A percentile compares a stretch with the other conserved stretches of the same genome.
These are phyloP conservation scores for Aspergillus nanangensis DNA, from an alignment of 495 filamentous ascomycete species.

Conservation along the genomic window DNA sequence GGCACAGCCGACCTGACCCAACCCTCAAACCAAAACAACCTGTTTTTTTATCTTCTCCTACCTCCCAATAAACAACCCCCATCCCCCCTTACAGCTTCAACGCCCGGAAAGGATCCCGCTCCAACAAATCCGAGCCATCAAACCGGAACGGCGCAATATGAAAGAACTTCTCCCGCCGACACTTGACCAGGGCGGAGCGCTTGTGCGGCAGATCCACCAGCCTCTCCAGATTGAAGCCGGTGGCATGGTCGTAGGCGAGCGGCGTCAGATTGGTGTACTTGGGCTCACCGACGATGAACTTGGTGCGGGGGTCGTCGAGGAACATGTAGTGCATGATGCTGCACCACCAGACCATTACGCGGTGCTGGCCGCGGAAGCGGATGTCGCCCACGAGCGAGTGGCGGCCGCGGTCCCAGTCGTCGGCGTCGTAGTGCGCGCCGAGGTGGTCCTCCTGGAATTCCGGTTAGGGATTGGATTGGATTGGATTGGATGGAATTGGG, in stretches of 20 bases:
- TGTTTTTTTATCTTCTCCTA: no score
- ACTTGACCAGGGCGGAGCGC: slow-evolving; percentile 50
- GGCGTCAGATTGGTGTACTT: slow-evolving; percentile 52
- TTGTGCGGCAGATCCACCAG: slow-evolving; percentile 59
- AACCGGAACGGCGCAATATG: slow-evolving; percentile 51
- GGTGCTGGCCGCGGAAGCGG: slow-evolving; percentile 57
- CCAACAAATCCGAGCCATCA: slow-evolving; percentile 19
- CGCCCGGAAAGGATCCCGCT: slow-evolving; percentile 25
- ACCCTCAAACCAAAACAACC: no score
- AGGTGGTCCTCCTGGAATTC: slow-evolving; percentile 56
- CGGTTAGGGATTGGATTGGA: no score
- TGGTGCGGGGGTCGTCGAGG: slow-evolving; percentile 60
- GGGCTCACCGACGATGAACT: slow-evolving; percentile 57
- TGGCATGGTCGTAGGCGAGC: slow-evolving; percentile 56
- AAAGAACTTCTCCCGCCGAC: slow-evolving; percentile 58
- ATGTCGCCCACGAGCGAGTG: slow-evolving; percentile 61
- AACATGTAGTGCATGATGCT: slow-evolving; percentile 62
- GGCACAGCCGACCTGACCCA: no score
- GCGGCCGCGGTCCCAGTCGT: slow-evolving; percentile 58
- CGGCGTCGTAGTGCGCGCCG: slow-evolving; percentile 55
- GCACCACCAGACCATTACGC: slow-evolving; percentile 63
- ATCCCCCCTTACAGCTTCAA: slow-evolving; percentile 9
- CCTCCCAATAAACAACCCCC: neutral
- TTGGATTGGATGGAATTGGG: no score
- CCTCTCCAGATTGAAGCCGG: slow-evolving; percentile 56